Conservation (phyloP, 805 yeast species). For the Ascoidea rubescens region DNA sequence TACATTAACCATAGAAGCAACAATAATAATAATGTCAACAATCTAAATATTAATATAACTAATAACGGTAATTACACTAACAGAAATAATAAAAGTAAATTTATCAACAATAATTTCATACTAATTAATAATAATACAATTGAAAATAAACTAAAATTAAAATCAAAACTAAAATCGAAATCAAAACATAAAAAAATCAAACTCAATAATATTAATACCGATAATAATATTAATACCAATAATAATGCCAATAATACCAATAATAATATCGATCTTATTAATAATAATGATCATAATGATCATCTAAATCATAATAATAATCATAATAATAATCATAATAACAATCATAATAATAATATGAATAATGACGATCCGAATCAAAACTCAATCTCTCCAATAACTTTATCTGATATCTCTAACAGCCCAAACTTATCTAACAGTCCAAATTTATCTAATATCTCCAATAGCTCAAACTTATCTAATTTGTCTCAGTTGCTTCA, state of each 20-base stretch:
- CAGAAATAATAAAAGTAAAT: too few species aligned
- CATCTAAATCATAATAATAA: conserved; percentile 14
- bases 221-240: conserved; percentile 18
- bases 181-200: neutral
- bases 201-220: conserved; percentile 18
- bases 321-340: conserved; percentile 23
- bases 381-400: too few species aligned
- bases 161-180: too few species aligned
- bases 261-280: conserved; percentile 25
- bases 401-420: too few species aligned
- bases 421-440: too few species aligned
- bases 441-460: too few species aligned
- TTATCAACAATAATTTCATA: neutral
- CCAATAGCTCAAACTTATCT: too few species aligned
- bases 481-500: too few species aligned
- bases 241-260: conserved; percentile 20
- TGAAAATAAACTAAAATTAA: neutral
- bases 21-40: neutral
- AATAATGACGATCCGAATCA: conserved; percentile 9
- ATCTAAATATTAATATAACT: too few species aligned
- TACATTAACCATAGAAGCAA: neutral
- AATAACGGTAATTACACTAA: neutral
- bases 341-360: conserved; percentile 29
- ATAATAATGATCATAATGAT: conserved; percentile 5
- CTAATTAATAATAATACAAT: neutral